Base-by-base conservation (phyloP, 257 asterid species). In the Rauvolfia tetraphylla region DNA sequence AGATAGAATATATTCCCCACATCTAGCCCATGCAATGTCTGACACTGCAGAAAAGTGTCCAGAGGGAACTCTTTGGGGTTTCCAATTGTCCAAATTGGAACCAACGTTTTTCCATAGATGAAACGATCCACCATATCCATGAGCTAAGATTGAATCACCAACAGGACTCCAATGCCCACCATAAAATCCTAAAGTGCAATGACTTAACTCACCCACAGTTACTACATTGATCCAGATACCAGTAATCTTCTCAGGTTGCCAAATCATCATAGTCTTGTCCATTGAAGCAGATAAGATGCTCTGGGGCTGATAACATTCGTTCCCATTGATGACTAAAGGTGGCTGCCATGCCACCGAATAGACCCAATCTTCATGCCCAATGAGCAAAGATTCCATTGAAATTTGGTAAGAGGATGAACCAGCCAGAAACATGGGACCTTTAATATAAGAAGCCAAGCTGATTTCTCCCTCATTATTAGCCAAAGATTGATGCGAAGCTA, bases 241-340 rank as follows among this genome's bases (percentile, higher is more conserved):
- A 75, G 91, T 90, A 42, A 91, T 87, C 91, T 88, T 95, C 79
- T 95, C 99, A 3, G 99, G 99, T 84, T 91, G 87, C 99, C 99
- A 95, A 77, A 92, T 88, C 99, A 92, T 90, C 99, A 95, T 95
- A 74, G 99, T 95, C 88, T 92, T 95, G 82, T 95, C 99, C 99
- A 92, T 95, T 61, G 99, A 95, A 59, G 98, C 89, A 65, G 99
- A 95, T 79, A 95, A 88, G 81, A 95, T 84, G 88, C 96, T 90
- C 79, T 89, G 98, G 61, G 96, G 96, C 74, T 92, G 99, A 83
- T 81, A 78, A 75, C 84, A 89, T 74, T 89, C 93, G 20, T 44
- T 79, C n/a, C 81, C 91, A 61, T 85, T 85, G 42, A 61, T 25
- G 33, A 86, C 83, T 9, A 86, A 89, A 84, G 78, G 93, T 20